Percentiles rank a stretch among this genome's conserved stretches.
Evolutionary conservation across 768 basidiomycete genomes (phyloP).

Genomic region (Suillus variegatus): DNA sequence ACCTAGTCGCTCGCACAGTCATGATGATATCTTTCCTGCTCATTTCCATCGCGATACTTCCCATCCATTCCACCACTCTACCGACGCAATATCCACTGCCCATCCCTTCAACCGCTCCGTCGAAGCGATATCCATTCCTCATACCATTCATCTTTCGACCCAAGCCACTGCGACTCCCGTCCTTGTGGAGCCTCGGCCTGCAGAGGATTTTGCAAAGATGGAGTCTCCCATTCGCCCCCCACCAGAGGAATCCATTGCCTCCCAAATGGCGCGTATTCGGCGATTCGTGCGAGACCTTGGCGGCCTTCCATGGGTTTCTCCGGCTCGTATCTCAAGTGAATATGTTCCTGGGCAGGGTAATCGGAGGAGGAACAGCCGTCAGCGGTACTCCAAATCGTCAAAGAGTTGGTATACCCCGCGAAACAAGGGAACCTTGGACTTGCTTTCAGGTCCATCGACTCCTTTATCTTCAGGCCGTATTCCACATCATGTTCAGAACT

Average conservation of each 20-base stretch:
- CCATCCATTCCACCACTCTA: slow-evolving; percentile 3
- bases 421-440: slow-evolving; percentile 26
- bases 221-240: slow-evolving; percentile 41
- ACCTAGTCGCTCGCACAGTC: neutral
- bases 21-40: slow-evolving; percentile 1
- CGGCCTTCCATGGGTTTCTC: slow-evolving; percentile 48
- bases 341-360: slow-evolving; percentile 43
- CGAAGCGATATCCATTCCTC: slow-evolving; percentile 4
- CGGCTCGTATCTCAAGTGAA: slow-evolving; percentile 47
- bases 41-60: neutral
- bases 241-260: slow-evolving; percentile 34
- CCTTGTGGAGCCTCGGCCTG: slow-evolving; percentile 42
- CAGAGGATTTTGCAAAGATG: slow-evolving; percentile 53
- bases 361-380: slow-evolving; percentile 30
- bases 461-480: slow-evolving; percentile 33
- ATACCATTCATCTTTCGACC: slow-evolving; percentile 9
- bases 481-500: slow-evolving; percentile 15
- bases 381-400: slow-evolving; percentile 23
- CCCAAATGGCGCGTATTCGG: slow-evolving; percentile 38
- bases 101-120: slow-evolving; percentile 1
- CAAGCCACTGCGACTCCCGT: slow-evolving; percentile 36
- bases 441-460: slow-evolving; percentile 34
- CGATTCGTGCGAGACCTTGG: slow-evolving; percentile 41
- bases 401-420: slow-evolving; percentile 31
- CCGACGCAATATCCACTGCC: neutral